A percentile compares a stretch with the other conserved stretches of the same genome.
phyloP scores from a whole-genome alignment of 768 basidiomycete genomes.

The Agaricus bisporus region DNA sequence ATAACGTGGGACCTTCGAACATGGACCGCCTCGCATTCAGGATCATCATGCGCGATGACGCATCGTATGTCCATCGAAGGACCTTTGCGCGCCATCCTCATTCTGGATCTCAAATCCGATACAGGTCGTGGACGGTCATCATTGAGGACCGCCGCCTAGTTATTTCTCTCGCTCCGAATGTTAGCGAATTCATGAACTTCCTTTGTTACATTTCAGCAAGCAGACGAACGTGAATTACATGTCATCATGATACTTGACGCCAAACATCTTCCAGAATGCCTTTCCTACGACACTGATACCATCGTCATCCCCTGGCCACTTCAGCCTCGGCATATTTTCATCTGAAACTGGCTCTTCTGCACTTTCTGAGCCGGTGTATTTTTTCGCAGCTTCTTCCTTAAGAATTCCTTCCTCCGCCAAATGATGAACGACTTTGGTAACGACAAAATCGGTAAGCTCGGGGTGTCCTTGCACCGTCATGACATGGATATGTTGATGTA shows the following conservation, averaged over 20 bases:
- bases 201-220: no score
- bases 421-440: conserved; percentile 33
- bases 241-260: conserved; percentile 17
- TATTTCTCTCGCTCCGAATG: no score
- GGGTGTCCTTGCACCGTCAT: conserved; percentile 88
- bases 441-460: conserved; percentile 67
- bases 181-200: no score
- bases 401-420: conserved; percentile 22
- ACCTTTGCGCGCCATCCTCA: no score
- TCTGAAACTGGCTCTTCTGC: not conserved
- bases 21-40: no score
- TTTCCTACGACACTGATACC: conserved; percentile 36
- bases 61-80: no score
- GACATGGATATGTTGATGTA: conserved; percentile 53
- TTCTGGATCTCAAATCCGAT: no score
- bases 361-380: not conserved
- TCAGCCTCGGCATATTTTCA: conserved; percentile 26
- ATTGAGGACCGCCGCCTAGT: no score
- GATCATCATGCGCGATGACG: no score
- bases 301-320: conserved; percentile 35
- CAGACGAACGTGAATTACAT: not conserved
- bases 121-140: no score
- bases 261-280: conserved; percentile 39
- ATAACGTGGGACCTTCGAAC: no score
- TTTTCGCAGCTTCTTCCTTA: not conserved